phyloP scores from a whole-genome alignment of 148 eudicot genomes.

The Fagopyrum esculentum region DNA sequence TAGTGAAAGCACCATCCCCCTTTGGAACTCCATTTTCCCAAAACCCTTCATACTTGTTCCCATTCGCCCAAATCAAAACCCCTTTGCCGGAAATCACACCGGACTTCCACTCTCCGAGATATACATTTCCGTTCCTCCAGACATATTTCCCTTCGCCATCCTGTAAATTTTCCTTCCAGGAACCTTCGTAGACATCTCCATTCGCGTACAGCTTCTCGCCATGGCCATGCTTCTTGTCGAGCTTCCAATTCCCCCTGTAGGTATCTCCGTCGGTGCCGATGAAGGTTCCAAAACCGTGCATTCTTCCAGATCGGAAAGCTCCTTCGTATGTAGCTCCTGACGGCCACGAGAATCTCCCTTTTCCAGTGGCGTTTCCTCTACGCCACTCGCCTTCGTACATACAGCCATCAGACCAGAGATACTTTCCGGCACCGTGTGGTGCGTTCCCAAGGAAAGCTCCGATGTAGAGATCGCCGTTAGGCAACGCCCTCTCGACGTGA shows the following conservation, averaged over 20 bases:
- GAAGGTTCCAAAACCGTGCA: constrained; percentile 33
- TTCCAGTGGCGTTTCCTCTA: constrained; percentile 32
- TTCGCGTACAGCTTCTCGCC: constrained; percentile 38
- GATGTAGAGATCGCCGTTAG: constrained; percentile 33
- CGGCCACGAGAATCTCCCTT: constrained; percentile 41
- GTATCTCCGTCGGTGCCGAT: constrained; percentile 38
- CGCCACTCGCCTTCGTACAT: constrained; percentile 43
- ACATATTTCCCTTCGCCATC: constrained; percentile 35
- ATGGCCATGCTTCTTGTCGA: constrained; percentile 30
- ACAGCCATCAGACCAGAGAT: constrained; percentile 41
- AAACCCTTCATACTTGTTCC: constrained; percentile 31
- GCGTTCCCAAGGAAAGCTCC: constrained; percentile 29
- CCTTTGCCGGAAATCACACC: constrained; percentile 40
- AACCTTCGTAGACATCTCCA: constrained; percentile 33
- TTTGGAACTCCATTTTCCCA: constrained; percentile 38
- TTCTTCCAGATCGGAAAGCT: constrained; percentile 26
- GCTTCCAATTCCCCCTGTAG: constrained; percentile 29
- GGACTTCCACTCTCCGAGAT: constrained; percentile 30
- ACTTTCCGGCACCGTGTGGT: constrained; percentile 36
- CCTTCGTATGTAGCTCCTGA: constrained; percentile 44
- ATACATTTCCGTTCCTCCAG: constrained; percentile 43
- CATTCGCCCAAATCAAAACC: constrained; percentile 40
- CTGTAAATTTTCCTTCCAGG: constrained; percentile 29
- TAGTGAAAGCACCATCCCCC: constrained; percentile 31
- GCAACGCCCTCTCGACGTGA: constrained; percentile 2